A percentile compares a stretch with the other conserved stretches of the same genome.
phyloP scores from a whole-genome alignment of 805 yeast species.

The Metahyphopichia silvanorum region DNA sequence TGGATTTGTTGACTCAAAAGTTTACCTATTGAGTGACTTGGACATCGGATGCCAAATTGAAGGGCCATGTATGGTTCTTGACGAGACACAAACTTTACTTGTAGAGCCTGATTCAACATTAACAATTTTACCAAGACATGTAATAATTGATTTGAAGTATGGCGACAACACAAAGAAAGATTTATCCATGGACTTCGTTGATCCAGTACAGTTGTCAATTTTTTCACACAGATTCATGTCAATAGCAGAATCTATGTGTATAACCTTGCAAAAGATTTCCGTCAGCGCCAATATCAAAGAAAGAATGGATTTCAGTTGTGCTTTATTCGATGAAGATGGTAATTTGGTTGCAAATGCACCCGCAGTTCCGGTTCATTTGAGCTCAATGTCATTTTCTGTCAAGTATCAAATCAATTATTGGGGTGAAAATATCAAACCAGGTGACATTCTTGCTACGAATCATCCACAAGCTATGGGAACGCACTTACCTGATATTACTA shows the following conservation, averaged over 20 bases:
- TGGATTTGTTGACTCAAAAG: constrained; percentile 43
- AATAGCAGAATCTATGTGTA: constrained; percentile 89
- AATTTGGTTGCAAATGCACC: constrained; percentile 85
- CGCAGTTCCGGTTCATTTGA: constrained; percentile 81
- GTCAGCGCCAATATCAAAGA: constrained; percentile 84
- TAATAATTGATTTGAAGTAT: constrained; percentile 38
- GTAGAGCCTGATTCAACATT: constrained; percentile 63
- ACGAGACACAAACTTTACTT: constrained; percentile 77
- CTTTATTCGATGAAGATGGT: constrained; percentile 73
- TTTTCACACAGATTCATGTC: constrained; percentile 86
- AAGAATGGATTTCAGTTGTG: constrained; percentile 81
- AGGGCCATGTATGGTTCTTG: constrained; percentile 79
- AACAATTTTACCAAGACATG: constrained; percentile 55
- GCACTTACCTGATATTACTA: constrained; percentile 66
- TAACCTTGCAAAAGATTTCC: constrained; percentile 71
- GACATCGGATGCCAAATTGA: constrained; percentile 47
- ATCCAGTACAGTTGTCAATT: constrained; percentile 71
- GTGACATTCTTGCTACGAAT: constrained; percentile 75
- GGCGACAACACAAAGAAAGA: not conserved
- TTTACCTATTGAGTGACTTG: constrained; percentile 51
- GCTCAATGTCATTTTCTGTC: constrained; percentile 82
- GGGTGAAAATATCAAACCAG: constrained; percentile 60
- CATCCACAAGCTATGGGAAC: constrained; percentile 87
- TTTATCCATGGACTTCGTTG: constrained; percentile 31
- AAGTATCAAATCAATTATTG: constrained; percentile 61